phyloP scores from a whole-genome alignment of 441 rosid genomes.

The Gossypium armourianum region DNA sequence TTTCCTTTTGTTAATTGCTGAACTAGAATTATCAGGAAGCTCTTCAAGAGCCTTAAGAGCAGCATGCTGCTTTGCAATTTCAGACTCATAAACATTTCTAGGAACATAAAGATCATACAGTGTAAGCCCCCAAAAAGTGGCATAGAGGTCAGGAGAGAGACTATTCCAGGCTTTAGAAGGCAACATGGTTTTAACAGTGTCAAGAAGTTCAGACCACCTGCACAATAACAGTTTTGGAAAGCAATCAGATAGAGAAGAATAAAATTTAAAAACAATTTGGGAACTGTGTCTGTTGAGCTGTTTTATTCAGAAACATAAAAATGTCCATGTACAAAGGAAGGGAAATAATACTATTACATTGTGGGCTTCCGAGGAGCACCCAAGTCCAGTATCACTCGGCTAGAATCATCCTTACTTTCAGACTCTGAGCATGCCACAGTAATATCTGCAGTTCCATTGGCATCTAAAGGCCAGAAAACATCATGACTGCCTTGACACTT shows the following conservation, averaged over 20 bases:
- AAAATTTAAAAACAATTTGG: not conserved
- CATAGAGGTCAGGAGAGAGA: conserved; percentile 95
- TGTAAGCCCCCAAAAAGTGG: conserved; percentile 96
- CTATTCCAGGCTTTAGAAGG: conserved; percentile 99
- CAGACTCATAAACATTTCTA: conserved; percentile 78
- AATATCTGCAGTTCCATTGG: conserved; percentile 32
- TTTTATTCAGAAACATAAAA: not conserved
- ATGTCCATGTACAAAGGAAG: not conserved
- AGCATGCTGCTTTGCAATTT: conserved; percentile 87
- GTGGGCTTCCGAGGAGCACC: conserved; percentile 49
- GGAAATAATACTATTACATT: conserved; percentile 31
- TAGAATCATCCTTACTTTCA: conserved; percentile 35
- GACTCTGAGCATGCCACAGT: conserved; percentile 30
- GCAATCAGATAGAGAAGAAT: not conserved
- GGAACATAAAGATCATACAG: conserved; percentile 99
- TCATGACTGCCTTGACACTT: conserved; percentile 60
- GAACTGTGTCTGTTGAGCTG: not conserved
- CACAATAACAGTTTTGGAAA: conserved; percentile 14
- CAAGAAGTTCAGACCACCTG: conserved; percentile 98
- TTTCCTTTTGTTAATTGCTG: conserved; percentile 90
- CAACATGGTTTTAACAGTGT: conserved; percentile 74
- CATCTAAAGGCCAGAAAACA: conserved; percentile 83
- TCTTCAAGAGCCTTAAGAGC: conserved; percentile 95
- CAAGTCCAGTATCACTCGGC: conserved; percentile 52
- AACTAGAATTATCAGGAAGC: conserved; percentile 86